Evolutionary conservation across 371 early-diverging fungal genomes (phyloP).

Genomic region (Rhizopus microsporus): DNA sequence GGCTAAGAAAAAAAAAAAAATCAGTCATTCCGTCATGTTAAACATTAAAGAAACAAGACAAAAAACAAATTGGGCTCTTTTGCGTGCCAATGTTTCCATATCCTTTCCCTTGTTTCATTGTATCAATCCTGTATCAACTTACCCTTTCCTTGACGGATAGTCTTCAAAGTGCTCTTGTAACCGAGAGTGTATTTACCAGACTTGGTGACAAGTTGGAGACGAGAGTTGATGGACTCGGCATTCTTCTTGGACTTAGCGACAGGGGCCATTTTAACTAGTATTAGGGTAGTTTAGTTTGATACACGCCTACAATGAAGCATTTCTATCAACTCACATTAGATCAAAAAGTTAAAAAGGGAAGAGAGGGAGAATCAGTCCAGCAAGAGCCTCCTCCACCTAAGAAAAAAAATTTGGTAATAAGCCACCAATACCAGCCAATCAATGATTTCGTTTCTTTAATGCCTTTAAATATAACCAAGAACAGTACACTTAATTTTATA

Average conservation of each 20-base stretch:
- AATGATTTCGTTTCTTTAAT: not conserved
- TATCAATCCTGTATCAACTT: constrained; percentile 32
- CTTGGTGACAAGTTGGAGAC: constrained; percentile 98
- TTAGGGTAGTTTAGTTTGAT: not conserved
- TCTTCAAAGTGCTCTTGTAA: constrained; percentile 97
- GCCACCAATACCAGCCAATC: constrained; percentile 1
- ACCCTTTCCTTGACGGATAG: constrained; percentile 95
- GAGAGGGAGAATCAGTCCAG: not conserved
- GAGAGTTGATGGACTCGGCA: constrained; percentile 95
- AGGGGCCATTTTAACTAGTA: constrained; percentile 44
- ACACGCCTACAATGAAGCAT: not conserved
- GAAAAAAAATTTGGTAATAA: constrained; percentile 5
- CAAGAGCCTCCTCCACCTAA: not conserved
- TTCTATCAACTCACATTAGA: constrained; percentile 2
- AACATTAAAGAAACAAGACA: constrained; percentile 23
- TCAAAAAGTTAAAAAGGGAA: constrained; percentile 2
- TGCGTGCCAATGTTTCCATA: no score
- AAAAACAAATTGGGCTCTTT: constrained; percentile 21
- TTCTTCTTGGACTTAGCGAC: constrained; percentile 72
- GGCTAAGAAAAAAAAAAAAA: constrained; percentile 58
- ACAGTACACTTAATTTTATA: not conserved
- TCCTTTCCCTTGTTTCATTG: not conserved
- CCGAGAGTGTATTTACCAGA: constrained; percentile 97
- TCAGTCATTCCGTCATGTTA: constrained; percentile 46
- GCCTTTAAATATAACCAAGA: not conserved